Percentiles rank a stretch among this genome's conserved stretches.
Evolutionary conservation across 225 moss, liverwort and hornwort genomes (phyloP).

Genomic region (Bryum argenteum): DNA sequence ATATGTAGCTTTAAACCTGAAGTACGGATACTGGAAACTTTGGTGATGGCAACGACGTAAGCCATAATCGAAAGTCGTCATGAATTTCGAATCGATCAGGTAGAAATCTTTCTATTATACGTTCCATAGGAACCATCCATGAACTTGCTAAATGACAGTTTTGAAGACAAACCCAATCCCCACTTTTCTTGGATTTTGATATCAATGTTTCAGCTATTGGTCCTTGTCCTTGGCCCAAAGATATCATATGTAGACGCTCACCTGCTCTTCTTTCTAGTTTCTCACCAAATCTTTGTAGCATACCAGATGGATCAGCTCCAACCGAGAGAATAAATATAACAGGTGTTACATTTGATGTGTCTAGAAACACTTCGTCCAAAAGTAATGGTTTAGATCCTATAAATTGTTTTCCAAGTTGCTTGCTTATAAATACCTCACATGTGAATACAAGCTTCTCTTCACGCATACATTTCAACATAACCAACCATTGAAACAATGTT

Average conservation of each 20-base stretch:
- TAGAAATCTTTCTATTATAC: conserved; percentile 71
- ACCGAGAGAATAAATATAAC: conserved; percentile 83
- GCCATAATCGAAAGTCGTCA: conserved; percentile 80
- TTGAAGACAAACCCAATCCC: conserved; percentile 95
- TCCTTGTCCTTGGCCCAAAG: conserved; percentile 90
- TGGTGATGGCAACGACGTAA: conserved; percentile 78
- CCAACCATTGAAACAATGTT: conserved; percentile 67
- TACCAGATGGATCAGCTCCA: conserved; percentile 78
- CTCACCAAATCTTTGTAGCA: conserved; percentile 89
- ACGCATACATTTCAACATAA: conserved; percentile 64
- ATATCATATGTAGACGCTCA: conserved; percentile 89
- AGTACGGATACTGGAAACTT: conserved; percentile 88
- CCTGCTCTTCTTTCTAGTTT: conserved; percentile 68
- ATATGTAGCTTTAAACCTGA: conserved; percentile 44
- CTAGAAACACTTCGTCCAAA: conserved; percentile 71
- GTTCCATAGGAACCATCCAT: conserved; percentile 95
- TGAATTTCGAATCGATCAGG: conserved; percentile 68
- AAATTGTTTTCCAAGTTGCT: conserved; percentile 72
- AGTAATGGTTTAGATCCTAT: conserved; percentile 72
- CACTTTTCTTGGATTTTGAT: conserved; percentile 64
- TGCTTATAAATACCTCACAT: conserved; percentile 64
- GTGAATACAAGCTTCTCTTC: conserved; percentile 77
- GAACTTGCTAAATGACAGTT: conserved; percentile 93
- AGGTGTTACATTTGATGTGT: conserved; percentile 75
- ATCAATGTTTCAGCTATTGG: conserved; percentile 89